Evolutionary conservation across 2,329 filamentous ascomycete genomes (phyloP).

Genomic region (Pseudogymnoascus sp.): DNA sequence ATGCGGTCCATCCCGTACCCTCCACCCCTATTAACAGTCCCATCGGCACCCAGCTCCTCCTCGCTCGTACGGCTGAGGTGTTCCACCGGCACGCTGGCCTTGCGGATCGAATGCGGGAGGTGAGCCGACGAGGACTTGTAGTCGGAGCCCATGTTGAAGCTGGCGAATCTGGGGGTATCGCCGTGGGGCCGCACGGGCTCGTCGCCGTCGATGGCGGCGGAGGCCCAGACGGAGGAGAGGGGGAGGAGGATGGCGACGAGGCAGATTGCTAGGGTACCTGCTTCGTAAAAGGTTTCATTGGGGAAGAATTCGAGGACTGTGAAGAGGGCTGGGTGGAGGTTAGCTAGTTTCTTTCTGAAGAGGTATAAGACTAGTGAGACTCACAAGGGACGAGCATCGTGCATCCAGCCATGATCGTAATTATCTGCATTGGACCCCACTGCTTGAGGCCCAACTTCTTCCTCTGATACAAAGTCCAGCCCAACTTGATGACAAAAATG

Average conservation of each 20-base stretch:
- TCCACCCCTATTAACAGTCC: not conserved
- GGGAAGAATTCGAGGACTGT: constrained; percentile 47
- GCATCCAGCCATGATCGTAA: constrained; percentile 61
- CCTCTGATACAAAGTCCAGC: constrained; percentile 48
- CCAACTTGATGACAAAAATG: constrained; percentile 56
- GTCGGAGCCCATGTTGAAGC: not conserved
- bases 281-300: constrained; percentile 38
- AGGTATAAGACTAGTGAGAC: constrained; percentile 17
- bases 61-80: not conserved
- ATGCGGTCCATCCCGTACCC: not conserved
- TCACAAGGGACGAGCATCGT: constrained; percentile 58
- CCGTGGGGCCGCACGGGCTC: constrained; percentile 2
- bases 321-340: constrained; percentile 45
- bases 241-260: constrained; percentile 57
- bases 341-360: constrained; percentile 12
- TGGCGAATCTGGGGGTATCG: not conserved
- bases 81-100: not conserved
- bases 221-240: constrained; percentile 59
- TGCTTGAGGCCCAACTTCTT: constrained; percentile 49
- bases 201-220: constrained; percentile 20
- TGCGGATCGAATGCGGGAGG: not conserved
- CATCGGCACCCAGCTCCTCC: not conserved
- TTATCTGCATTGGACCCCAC: constrained; percentile 58
- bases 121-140: not conserved
- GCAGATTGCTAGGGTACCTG: constrained; percentile 48